A percentile compares a stretch with the other conserved stretches of the same genome.
Evolutionary conservation across 2,329 filamentous ascomycete genomes (phyloP).

Genomic region (Colletotrichum karsti): DNA sequence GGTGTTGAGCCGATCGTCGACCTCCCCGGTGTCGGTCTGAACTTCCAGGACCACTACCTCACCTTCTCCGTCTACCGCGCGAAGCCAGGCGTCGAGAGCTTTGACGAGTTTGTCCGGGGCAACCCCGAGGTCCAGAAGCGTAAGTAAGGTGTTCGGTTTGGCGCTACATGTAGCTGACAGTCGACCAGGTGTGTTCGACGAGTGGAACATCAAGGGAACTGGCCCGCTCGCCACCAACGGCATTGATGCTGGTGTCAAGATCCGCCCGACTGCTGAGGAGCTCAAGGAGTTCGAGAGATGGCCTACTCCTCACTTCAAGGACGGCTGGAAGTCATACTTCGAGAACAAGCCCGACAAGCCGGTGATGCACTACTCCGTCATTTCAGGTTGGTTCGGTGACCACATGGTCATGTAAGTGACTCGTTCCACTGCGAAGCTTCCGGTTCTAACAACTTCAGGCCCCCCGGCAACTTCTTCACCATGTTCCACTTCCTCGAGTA

Average conservation of each 20-base stretch:
- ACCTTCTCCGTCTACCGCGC: constrained; percentile 77
- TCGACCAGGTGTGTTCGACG: constrained; percentile 69
- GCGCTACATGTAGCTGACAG: not conserved
- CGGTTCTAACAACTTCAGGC: constrained; percentile 62
- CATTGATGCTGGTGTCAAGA: constrained; percentile 83
- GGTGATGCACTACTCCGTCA: constrained; percentile 86
- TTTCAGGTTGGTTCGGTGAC: constrained; percentile 72
- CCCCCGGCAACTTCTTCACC: constrained; percentile 81
- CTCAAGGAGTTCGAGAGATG: constrained; percentile 74
- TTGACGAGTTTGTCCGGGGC: constrained; percentile 82
- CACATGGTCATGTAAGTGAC: constrained; percentile 64
- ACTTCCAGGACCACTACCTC: constrained; percentile 81
- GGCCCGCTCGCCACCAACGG: constrained; percentile 81
- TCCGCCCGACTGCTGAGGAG: constrained; percentile 75
- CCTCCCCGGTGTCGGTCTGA: constrained; percentile 77
- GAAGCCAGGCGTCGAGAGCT: constrained; percentile 79
- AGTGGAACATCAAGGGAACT: constrained; percentile 83
- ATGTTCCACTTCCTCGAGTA: constrained; percentile 88
- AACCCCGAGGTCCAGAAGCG: constrained; percentile 76
- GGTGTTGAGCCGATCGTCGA: constrained; percentile 76
- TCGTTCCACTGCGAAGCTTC: not conserved
- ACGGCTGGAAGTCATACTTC: constrained; percentile 84
- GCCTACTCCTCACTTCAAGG: constrained; percentile 78
- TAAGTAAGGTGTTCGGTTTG: constrained; percentile 34
- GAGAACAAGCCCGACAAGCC: constrained; percentile 87